Evolutionary conservation across 1,284 basidiomycete genomes (phyloP).

Genomic region (Boletellus dicymbophilus): DNA sequence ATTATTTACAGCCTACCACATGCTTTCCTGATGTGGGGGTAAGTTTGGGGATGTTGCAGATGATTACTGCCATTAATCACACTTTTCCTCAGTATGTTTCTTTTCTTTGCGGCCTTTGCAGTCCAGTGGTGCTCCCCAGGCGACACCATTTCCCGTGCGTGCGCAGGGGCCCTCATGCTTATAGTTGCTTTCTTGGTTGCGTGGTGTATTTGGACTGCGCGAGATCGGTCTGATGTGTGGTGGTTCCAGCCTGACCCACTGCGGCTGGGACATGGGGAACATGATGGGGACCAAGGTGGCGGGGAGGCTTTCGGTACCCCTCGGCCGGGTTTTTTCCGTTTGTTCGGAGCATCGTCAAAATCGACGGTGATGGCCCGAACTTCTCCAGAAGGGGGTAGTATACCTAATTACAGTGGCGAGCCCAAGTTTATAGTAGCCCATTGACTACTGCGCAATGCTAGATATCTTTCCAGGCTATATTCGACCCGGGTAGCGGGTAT

Average conservation of each 20-base stretch:
- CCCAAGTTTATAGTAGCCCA: too few species aligned
- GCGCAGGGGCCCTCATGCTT: slow-evolving; percentile 13
- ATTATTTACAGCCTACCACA: slow-evolving; percentile 40
- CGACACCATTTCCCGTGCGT: not conserved
- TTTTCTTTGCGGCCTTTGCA: slow-evolving; percentile 31
- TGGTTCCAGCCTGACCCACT: slow-evolving; percentile 28
- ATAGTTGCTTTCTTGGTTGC: slow-evolving; percentile 11
- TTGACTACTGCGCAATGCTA: too few species aligned
- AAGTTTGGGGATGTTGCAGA: slow-evolving; percentile 12
- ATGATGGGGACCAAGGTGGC: not conserved
- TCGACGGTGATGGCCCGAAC: too few species aligned
- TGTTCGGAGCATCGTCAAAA: not conserved
- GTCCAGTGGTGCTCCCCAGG: slow-evolving; percentile 25
- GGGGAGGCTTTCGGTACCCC: not conserved
- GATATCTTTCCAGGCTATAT: too few species aligned
- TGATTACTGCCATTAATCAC: not conserved
- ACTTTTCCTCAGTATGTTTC: slow-evolving; percentile 24
- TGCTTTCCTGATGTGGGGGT: slow-evolving; percentile 43
- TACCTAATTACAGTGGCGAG: too few species aligned
- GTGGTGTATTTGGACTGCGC: slow-evolving; percentile 27
- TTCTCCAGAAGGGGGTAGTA: too few species aligned
- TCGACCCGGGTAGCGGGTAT: too few species aligned
- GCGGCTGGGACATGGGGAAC: not conserved
- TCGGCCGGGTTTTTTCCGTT: not conserved
- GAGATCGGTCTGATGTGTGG: slow-evolving; percentile 17